Evolutionary conservation across 106 monocot species (phyloP).

Genomic region (Xerophyta viscosa): DNA sequence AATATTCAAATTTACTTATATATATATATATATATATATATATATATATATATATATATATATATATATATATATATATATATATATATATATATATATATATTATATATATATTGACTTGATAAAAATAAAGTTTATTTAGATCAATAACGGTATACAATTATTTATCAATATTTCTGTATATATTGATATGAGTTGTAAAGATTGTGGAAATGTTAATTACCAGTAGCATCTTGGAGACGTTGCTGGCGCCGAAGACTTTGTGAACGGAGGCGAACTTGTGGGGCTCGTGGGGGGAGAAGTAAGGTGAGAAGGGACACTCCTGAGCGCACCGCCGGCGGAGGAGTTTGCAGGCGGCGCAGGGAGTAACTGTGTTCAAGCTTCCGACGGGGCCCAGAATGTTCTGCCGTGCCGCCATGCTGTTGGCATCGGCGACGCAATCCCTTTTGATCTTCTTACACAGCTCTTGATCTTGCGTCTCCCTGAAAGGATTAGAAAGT

Average conservation of each 20-base stretch:
- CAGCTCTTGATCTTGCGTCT: conserved; percentile 44
- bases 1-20: too few species aligned
- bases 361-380: conserved; percentile 78
- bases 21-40: too few species aligned
- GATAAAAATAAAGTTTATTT: too few species aligned
- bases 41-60: too few species aligned
- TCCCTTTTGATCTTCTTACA: conserved; percentile 73
- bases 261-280: conserved; percentile 93
- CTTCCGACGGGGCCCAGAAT: conserved; percentile 32
- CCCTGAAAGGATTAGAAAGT: conserved; percentile 21
- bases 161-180: too few species aligned
- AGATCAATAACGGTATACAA: too few species aligned
- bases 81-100: too few species aligned
- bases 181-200: too few species aligned
- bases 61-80: too few species aligned
- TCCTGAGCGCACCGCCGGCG: conserved; percentile 87
- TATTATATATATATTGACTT: too few species aligned
- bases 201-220: too few species aligned
- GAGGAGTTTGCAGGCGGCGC: conserved; percentile 87
- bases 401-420: conserved; percentile 30
- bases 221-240: conserved; percentile 97
- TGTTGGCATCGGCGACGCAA: conserved; percentile 17
- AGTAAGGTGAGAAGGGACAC: conserved; percentile 96
- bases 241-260: conserved; percentile 95
- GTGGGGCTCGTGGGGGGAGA: conserved; percentile 94